Base-by-base conservation (phyloP, 2,329 filamentous ascomycete genomes). In the Fusarium hostae region DNA sequence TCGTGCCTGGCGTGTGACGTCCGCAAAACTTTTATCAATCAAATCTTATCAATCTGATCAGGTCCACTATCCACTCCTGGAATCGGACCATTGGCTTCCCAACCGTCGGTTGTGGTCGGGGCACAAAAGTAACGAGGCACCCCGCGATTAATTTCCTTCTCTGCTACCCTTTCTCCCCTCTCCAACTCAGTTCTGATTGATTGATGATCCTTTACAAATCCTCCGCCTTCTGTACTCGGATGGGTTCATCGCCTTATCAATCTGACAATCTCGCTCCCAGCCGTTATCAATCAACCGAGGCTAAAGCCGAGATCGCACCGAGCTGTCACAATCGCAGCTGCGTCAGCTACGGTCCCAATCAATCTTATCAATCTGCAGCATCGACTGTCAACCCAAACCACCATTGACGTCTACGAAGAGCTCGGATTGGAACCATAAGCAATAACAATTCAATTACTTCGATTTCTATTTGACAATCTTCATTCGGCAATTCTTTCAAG, bases 31-130 rank as follows among this genome's bases (percentile, higher is more conserved):
- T 80, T 83, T 82, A 83, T 83, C 81, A 83, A 83, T 83, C 81
- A 78, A 80, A 84, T 84, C 83, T 84, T 83, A 84, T 84, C 83
- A 84, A 84, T 84, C 83, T 76, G 78, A 83, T 82, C 79, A 79
- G 74, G 69, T 74, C 78, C 79, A 79, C 76, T 71, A 61, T 73
- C 60, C 63, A 76, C 77, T 81, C 78, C 77, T 79, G 72, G 73
- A 75, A 79, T 80, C 78, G 77, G 78, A 79, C 78, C 76, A 79
- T 79, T 72, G 68, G 71, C 62, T 69, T 75, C 70, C 57, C 52
- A 70, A 61, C 67, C 50, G 59, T 72, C 70, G 73, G 68, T 71
- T 73, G 71, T 47, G 70, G 60, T 79, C 66, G 68, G 75, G 70
- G 68, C 76, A 77, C 76, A 73, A 75, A 78, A 77, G 71, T 72